These are phyloP conservation scores for Rosa hybrid DNA, from an alignment of 331 rosid genomes.

Conservation along the genomic window DNA sequence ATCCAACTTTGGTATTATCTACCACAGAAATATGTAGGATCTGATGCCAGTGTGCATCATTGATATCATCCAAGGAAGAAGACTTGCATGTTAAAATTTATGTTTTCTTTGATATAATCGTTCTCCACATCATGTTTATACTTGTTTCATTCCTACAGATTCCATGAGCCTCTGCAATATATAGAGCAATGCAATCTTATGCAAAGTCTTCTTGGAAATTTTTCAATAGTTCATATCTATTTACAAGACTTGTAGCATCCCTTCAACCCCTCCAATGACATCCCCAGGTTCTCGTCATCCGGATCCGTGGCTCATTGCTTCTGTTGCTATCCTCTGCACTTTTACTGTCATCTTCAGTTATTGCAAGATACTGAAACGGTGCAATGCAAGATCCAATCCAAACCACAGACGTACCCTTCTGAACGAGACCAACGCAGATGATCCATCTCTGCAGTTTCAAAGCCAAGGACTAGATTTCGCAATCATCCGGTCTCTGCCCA, in stretches of 20 bases:
- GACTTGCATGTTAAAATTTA: background rate
- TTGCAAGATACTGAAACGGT: conserved; percentile 16
- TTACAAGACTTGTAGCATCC: conserved; percentile 13
- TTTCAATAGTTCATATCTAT: background rate
- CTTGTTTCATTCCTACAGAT: background rate
- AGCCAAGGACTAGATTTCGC: conserved; percentile 35
- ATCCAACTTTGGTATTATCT: conserved; percentile 14
- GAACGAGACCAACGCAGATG: conserved; percentile 19
- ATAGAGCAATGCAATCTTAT: conserved; percentile 2
- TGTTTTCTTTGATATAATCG: conserved; percentile 21
- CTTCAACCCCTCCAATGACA: conserved; percentile 1
- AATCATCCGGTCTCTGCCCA: conserved; percentile 31
- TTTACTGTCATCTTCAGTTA: conserved; percentile 25
- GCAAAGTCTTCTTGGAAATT: conserved; percentile 28
- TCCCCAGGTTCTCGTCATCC: background rate
- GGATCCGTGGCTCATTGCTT: background rate
- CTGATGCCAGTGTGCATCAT: conserved; percentile 1
- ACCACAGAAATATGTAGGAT: background rate
- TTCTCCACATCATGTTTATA: background rate
- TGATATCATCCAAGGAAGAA: conserved; percentile 19
- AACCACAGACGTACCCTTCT: conserved; percentile 13
- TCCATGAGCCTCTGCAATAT: conserved; percentile 16
- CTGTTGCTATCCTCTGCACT: background rate
- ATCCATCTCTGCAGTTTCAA: conserved; percentile 26
- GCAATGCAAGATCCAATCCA: conserved; percentile 6